Conservation (phyloP, 306 rosid genomes). For the Lathyrus aphaca region DNA sequence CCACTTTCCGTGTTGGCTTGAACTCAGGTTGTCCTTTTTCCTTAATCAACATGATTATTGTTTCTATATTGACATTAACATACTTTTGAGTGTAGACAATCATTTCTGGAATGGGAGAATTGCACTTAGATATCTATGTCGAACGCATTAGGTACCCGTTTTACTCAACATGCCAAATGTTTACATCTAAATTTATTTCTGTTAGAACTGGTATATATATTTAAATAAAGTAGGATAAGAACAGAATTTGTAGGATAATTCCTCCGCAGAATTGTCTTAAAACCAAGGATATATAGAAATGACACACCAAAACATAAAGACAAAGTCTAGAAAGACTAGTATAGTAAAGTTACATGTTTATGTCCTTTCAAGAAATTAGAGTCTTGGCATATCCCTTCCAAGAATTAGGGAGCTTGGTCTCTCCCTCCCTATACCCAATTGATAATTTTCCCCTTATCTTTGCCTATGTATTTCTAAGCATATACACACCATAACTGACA, state of each 20-base stretch:
- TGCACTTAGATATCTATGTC: constrained; percentile 94
- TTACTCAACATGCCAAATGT: background rate
- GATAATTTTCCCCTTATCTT: background rate
- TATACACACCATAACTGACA: background rate
- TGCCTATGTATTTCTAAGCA: background rate
- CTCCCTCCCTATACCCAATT: background rate
- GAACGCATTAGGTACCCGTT: constrained; percentile 82
- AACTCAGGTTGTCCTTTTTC: constrained; percentile 73
- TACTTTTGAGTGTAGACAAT: constrained; percentile 65
- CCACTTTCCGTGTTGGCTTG: constrained; percentile 97
- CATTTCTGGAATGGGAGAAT: constrained; percentile 99
- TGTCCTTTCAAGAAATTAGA: background rate
- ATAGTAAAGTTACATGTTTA: too few species aligned
- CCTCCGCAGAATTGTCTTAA: background rate
- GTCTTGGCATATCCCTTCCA: background rate
- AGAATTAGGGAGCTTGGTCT: background rate
- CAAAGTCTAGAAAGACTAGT: background rate
- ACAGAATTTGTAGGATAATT: background rate
- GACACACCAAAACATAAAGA: background rate
- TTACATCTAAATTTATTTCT: constrained; percentile 35
- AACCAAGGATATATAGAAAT: background rate
- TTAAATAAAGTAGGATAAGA: background rate
- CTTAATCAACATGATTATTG: constrained; percentile 20
- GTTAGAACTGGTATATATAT: background rate
- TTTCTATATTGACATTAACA: constrained; percentile 26